Evolutionary conservation across 139 green algal species (phyloP).

Genomic region (Gonium pectorale): DNA sequence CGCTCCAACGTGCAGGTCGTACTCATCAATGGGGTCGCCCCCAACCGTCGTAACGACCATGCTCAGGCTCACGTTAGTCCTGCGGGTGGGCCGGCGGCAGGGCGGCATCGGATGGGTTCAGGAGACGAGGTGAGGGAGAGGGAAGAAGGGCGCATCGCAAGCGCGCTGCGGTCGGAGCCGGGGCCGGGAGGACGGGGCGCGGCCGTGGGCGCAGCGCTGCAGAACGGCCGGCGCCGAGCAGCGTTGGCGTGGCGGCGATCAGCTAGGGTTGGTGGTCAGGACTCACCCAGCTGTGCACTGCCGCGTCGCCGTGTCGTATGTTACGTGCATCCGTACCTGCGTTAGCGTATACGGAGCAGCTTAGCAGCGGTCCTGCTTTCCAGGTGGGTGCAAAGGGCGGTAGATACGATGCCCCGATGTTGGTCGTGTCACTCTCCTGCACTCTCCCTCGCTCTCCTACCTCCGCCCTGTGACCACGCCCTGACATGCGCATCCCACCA

Average conservation of each 20-base stretch:
- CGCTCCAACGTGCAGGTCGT: conserved; percentile 42
- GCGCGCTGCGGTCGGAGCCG: background rate
- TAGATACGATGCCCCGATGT: too few species aligned
- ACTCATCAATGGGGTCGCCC: conserved; percentile 15
- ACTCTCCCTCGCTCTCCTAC: background rate
- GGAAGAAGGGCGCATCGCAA: background rate
- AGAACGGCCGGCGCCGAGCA: background rate
- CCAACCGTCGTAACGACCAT: background rate
- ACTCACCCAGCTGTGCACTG: conserved; percentile 21
- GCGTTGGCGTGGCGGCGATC: background rate
- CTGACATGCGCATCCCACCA: too few species aligned
- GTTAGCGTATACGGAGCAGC: too few species aligned
- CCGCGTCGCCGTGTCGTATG: conserved; percentile 18
- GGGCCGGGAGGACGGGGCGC: background rate
- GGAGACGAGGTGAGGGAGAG: background rate
- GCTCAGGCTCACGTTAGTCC: conserved; percentile 16
- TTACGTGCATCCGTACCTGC: conserved; percentile 37
- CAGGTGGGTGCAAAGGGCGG: too few species aligned
- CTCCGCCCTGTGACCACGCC: background rate
- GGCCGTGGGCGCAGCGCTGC: background rate
- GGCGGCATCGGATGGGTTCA: background rate
- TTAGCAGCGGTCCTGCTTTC: too few species aligned
- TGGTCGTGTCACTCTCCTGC: too few species aligned
- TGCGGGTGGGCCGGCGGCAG: too few species aligned
- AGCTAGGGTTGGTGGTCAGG: background rate